Evolutionary conservation across 169 alveolate species (phyloP), one percentile per base, ranked within the genome.

Genomic region (Eimeria tenella): DNA sequence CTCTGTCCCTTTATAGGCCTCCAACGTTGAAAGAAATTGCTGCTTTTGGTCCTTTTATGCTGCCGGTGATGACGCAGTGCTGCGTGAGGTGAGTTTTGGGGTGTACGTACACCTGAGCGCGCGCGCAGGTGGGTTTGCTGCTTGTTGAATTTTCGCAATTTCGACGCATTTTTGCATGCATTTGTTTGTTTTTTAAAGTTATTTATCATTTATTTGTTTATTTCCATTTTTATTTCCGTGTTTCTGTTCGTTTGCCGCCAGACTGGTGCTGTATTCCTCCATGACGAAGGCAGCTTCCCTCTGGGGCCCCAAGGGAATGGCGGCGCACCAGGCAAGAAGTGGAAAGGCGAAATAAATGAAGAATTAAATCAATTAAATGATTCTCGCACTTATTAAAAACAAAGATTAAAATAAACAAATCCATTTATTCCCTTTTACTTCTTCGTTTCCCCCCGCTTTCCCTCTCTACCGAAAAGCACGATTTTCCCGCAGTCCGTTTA

Each of bases 271-370:
- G 0, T 83, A 83, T 25, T 83, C 91, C 6, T 17, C 91, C 49
- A 83, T 83, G 91, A 83, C 65, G 60, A 83, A 83, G 49, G 91
- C 65, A 49, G 75, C 91, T 21, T 63, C 91, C 9, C 50, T 65
- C 15, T 25, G 77, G 77, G 91, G 91, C 8, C 75, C 65, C 25
- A 83, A 83, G 52, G 91, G 77, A 31, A 63, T 83, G 13, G 91
- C 91, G 31, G 91, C 91, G 17, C 77, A 83, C 31, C 91, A 83
- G 77, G 91, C 60, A 17, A 79, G 42, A 70, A 17, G 49, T 15
- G 77, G n/a, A 58, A 58, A 10, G 17, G 2, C 11, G 21, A 58
- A 58, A 0, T 58, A 58, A 58, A 58, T 58, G 17, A 3, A 58
- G 21, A 58, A 1, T 11, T 58, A 58, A 11, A 58, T 58, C 11